Percentiles rank a stretch among this genome's conserved stretches.
Conservation (phyloP, 352 stramenopile genomes). For the Globisporangium viniferum region DNA sequence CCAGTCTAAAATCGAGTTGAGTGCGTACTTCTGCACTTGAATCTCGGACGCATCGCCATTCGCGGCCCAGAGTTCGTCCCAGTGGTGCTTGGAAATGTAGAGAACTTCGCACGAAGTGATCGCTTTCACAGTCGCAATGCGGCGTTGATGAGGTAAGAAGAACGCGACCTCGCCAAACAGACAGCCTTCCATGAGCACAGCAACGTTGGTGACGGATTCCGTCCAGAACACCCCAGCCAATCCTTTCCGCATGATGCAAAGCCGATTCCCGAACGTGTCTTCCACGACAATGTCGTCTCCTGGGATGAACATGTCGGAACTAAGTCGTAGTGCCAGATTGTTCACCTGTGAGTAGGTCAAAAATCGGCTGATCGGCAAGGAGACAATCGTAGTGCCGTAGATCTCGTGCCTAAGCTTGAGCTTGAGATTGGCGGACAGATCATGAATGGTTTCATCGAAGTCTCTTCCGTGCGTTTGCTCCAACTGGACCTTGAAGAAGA, state of each 20-base stretch:
- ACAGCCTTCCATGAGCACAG: conserved; percentile 53
- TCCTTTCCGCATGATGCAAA: conserved; percentile 60
- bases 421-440: conserved; percentile 64
- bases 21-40: conserved; percentile 50
- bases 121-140: conserved; percentile 58
- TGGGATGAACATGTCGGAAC: conserved; percentile 66
- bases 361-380: conserved; percentile 57
- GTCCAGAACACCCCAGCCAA: conserved; percentile 58
- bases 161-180: conserved; percentile 73
- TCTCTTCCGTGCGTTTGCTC: conserved; percentile 48
- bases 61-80: conserved; percentile 55
- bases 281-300: conserved; percentile 62
- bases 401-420: conserved; percentile 77
- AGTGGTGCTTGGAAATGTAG: conserved; percentile 55
- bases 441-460: conserved; percentile 44
- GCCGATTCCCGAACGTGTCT: conserved; percentile 45
- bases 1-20: conserved; percentile 61
- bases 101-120: conserved; percentile 63
- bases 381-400: conserved; percentile 46
- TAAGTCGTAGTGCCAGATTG: conserved; percentile 58
- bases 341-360: conserved; percentile 58
- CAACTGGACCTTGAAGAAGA: conserved; percentile 65
- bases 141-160: conserved; percentile 54
- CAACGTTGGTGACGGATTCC: conserved; percentile 43
- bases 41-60: conserved; percentile 31